Evolutionary conservation across 2,329 filamentous ascomycete species (phyloP), one percentile per base, ranked within the genome.

Genomic region (Aspergillus versicolor): DNA sequence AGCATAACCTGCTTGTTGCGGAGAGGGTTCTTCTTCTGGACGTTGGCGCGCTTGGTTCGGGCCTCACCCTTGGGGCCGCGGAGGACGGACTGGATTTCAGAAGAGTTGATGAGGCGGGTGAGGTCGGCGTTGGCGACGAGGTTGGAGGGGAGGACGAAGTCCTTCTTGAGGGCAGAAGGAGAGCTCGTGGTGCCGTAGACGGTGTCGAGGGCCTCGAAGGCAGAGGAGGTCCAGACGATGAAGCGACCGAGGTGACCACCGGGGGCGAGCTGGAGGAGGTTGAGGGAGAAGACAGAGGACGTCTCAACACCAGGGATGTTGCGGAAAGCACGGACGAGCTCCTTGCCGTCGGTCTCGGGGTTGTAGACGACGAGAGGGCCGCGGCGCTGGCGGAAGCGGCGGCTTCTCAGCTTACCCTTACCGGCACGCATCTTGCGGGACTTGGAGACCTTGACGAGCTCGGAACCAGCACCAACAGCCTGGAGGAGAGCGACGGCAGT

Each of bases 21-120:
- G 70, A 99, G 92, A 74, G 94, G 94, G 87, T 99, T 99, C 92
- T 97, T 97, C 92, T 99, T 99, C 87, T 97, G 93, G 69, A 96
- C 91, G 74, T 85, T 82, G 69, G 84, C 82, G 76, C 94, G 91
- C 88, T 97, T 97, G 81, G 92, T 95, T 75, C 87, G 81, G 75
- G 91, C 87, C 70, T 89, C 87, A 71, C 94, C 94, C 85, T 92
- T 94, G 79, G 92, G 91, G 62, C 89, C 91, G 72, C 90, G 88
- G 74, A 99, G 87, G 59, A 96, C 93, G 80, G 88, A 90, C 88
- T 99, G 94, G 79, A 97, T 89, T 84, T 99, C 94, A 74, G 91
- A 92, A 75, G 89, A 93, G 91, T 99, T 99, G 89, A 99, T 99
- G 75, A 99, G 87, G 81, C 95, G 94, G 82, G 87, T 87, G 72